Base-by-base conservation (phyloP, 352 stramenopile genomes). In the Globisporangium solare region DNA sequence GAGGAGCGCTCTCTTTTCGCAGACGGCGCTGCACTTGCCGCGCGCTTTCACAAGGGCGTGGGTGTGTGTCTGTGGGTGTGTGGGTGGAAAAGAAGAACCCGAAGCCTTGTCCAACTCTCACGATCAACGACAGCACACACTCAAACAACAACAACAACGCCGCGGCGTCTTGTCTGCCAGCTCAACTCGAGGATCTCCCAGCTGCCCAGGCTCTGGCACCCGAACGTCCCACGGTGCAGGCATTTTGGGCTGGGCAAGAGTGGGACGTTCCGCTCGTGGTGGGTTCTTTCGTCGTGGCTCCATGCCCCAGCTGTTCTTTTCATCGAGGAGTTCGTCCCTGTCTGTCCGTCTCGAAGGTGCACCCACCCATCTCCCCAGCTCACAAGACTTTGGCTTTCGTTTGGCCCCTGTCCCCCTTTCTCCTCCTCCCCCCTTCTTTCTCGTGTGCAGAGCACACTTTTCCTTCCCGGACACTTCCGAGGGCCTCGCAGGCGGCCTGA, bases 131-230 rank as follows among this genome's bases (percentile, higher is more conserved):
- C 27, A 7, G 27, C 27, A 35, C 27, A 35, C 27, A 35, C 27
- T 35, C 27, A 35, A 35, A 35, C 27, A 35, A 10, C 27, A 35
- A 35, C 24, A 31, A 31, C 24, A 31, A 31, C 15, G 20, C 22
- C 42, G n/a, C 20, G 15, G 0, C 21, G 21, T 22, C 17, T 39
- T 47, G 27, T 57, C 37, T 57, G 17, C 15, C 15, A 21, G 31
- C 49, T 58, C 52, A 48, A 58, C 52, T 58, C 52, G 24, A 51
- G 49, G 52, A 51, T 48, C 52, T 50, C 52, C 15, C 24, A 1
- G 11, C 12, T 35, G 40, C 0, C 17, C 41, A 20, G 52, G 6
- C 31, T 58, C 27, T 48, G 27, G 52, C 20, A 7, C 40, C 2
- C 8, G 0, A 21, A 0, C 6, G 15, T 58, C 14, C 52, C 18